Base-by-base conservation (phyloP, 2,329 filamentous ascomycete genomes). In the Eutypella sp. region DNA sequence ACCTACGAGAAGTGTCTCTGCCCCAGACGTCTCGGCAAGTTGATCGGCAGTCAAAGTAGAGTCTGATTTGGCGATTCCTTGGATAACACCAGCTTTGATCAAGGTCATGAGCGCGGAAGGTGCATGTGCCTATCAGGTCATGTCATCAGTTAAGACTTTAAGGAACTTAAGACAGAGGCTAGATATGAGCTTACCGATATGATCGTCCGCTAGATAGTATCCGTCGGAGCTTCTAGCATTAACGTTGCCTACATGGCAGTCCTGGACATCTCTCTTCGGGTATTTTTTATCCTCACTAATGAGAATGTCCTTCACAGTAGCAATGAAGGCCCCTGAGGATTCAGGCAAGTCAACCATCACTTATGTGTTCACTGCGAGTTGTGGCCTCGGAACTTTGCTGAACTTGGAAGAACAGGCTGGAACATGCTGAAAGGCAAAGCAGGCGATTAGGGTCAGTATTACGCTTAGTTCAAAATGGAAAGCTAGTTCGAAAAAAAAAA, bases 251-350 rank as follows among this genome's bases (percentile, higher is more conserved):
- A 40, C 47, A 48, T 48, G 25, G 46, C 50, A 19, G 47, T 38
- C 9, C 34, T 41, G 13, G 50, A 39, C 38, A 52, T 33, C 24
- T 48, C 36, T 24, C 48, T 50, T 3, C 50, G 47, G 34, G 45
- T 45, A 7, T 3, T 22, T n/a, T 8, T 48, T 47, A 42, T 52
- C 47, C 16, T 45, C n/a, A 33, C 41, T 47, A 19, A 42, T 41
- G 29, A 50, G 41, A 19, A 47, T 27, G 25, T 41, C 45, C 36
- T 50, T 22, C 16, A 41, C 50, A 22, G 50, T 43, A 13, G 47
- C 27, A 15, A 49, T 49, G 33, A 52, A 52, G 23, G 47, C 50
- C 9, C 42, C 41, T 3, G 74, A 5, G 72, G 73, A 39, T 64
- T 67, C 16, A 11, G 13, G 29, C 13, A n/a, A 11, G 13, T 33